Evolutionary conservation across 768 basidiomycete species (phyloP), one percentile per base, ranked within the genome.

Genomic region (Sistotremastrum niveocremeum): DNA sequence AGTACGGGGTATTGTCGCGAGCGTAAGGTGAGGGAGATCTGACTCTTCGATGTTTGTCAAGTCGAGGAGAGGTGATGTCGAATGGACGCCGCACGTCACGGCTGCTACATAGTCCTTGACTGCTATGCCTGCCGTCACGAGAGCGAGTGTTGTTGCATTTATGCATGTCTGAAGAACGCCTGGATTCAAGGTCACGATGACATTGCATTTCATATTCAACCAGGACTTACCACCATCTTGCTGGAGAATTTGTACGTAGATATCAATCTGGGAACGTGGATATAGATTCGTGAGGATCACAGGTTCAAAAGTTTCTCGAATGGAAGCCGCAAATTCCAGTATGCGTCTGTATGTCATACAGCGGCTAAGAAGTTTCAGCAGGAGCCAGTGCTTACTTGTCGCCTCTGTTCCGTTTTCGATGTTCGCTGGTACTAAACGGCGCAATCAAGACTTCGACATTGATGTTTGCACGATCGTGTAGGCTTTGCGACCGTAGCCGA

Each of bases 281-380:
- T 95, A 97, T 41, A 99, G 74, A 49, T 73, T 74, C 5, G 85
- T 84, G 59, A 90, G 85, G 28, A 99, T 76, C 46, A 94, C 89
- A 37, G 93, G 90, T 58, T 98, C 94, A 59, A 99, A 98, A 0
- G 95, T 98, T 32, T 87, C 81, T 65, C 88, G 86, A 51, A 98
- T 80, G 28, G 81, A 77, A 2, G 87, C 71, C 7, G 83, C 85
- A 51, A 95, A 70, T 64, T 99, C 95, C 50, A 85, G 68, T 51
- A 87, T 72, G 10, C 90, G 88, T 63, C 93, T 94, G 53, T 34
- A 41, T 44, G 44, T 54, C 30, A 41, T 9, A 8, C 30, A 34
- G 39, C 8, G 45, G 20, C 50, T 39, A 45, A 39, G 44, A 37
- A 37, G 20, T 20, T 37, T 37, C n/a, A 4, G 20, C 40, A 34